Conservation (phyloP, 1,139 yeast species). For the Pichia terricola region DNA sequence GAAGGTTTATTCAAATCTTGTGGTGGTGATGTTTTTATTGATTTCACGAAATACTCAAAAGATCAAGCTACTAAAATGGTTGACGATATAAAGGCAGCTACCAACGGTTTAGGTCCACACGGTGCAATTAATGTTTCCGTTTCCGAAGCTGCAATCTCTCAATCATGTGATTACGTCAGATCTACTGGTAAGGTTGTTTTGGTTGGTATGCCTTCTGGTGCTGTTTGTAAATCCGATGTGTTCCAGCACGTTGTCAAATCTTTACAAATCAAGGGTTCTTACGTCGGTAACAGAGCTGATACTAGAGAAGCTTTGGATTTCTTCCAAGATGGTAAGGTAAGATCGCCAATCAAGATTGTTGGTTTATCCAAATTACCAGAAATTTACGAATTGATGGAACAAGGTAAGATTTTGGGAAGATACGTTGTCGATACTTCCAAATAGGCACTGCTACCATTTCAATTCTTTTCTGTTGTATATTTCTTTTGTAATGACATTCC, state of each 20-base stretch:
- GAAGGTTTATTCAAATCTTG: slow-evolving; percentile 41
- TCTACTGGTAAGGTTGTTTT: slow-evolving; percentile 69
- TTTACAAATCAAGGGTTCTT: slow-evolving; percentile 59
- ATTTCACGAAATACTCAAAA: slow-evolving; percentile 34
- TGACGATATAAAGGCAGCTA: slow-evolving; percentile 41
- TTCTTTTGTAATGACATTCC: too few relatives aligned
- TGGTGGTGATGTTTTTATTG: slow-evolving; percentile 67
- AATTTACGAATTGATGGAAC: slow-evolving; percentile 58
- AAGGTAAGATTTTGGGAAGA: slow-evolving; percentile 67
- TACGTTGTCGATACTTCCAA: slow-evolving; percentile 51
- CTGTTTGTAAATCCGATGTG: slow-evolving; percentile 51
- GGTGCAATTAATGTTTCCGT: slow-evolving; percentile 77
- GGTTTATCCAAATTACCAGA: slow-evolving; percentile 51
- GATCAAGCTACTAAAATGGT: slow-evolving; percentile 38
- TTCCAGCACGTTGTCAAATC: slow-evolving; percentile 59
- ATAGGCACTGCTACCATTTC: slow-evolving; percentile 15
- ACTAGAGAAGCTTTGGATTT: slow-evolving; percentile 70
- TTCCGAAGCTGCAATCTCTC: slow-evolving; percentile 61
- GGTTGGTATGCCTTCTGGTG: slow-evolving; percentile 74
- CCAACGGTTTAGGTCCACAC: slow-evolving; percentile 64
- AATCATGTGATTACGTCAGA: slow-evolving; percentile 62
- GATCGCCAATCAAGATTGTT: slow-evolving; percentile 58
- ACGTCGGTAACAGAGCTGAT: slow-evolving; percentile 76
- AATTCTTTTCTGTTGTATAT: not conserved
- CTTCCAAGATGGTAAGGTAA: slow-evolving; percentile 58